phyloP scores from a whole-genome alignment of 345 rosid genomes.

The Psidium guajava region DNA sequence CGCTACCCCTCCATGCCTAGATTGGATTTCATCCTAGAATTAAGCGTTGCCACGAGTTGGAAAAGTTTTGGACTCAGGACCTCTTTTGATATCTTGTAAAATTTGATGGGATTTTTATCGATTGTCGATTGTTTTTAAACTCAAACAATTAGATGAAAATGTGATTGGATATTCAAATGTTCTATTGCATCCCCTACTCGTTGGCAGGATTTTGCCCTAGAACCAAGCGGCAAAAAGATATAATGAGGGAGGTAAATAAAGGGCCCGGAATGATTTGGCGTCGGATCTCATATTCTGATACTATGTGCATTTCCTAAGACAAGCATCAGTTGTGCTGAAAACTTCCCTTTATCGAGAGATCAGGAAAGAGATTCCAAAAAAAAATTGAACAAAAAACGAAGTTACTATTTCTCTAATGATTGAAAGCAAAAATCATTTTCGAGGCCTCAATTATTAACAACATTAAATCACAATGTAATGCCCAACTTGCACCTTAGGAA shows the following conservation, averaged over 20 bases:
- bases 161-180: too few relatives aligned
- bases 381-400: not conserved
- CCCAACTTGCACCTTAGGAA: not conserved
- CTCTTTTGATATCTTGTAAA: not conserved
- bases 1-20: not conserved
- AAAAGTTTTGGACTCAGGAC: not conserved
- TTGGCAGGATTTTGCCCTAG: not conserved
- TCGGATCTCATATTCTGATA: not conserved
- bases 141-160: not conserved
- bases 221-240: not conserved
- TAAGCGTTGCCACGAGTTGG: not conserved
- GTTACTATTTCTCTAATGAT: not conserved
- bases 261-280: not conserved
- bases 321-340: too few relatives aligned
- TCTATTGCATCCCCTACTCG: not conserved
- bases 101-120: too few relatives aligned
- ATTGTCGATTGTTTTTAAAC: not conserved
- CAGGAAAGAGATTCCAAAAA: too few relatives aligned
- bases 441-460: not conserved
- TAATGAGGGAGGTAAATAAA: not conserved
- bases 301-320: too few relatives aligned
- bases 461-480: not conserved
- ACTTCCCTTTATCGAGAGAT: too few relatives aligned
- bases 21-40: not conserved
- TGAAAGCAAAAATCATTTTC: not conserved